phyloP scores from a whole-genome alignment of 345 rosid species.

The Boechera stricta region DNA sequence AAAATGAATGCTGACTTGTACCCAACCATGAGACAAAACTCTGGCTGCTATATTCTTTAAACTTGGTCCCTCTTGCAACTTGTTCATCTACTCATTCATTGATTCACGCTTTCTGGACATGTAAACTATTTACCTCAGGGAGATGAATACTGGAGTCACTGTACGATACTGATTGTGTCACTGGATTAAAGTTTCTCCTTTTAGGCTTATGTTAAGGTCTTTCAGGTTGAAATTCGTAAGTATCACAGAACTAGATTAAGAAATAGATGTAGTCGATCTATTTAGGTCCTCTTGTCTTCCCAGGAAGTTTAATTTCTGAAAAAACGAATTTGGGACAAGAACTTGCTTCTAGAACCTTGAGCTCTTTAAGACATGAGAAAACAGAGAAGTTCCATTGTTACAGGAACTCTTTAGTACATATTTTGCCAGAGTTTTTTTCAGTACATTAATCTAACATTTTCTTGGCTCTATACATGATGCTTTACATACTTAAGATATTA shows the following conservation, averaged over 20 bases:
- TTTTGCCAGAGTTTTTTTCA: slow-evolving; percentile 9
- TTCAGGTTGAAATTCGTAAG: not conserved
- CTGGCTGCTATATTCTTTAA: slow-evolving; percentile 31
- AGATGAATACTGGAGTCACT: slow-evolving; percentile 1
- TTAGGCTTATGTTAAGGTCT: slow-evolving; percentile 20
- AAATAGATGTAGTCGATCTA: not conserved
- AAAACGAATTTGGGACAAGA: not conserved
- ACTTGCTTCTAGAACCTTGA: slow-evolving; percentile 27
- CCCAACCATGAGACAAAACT: slow-evolving; percentile 45
- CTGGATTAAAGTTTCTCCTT: slow-evolving; percentile 7
- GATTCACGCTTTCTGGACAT: slow-evolving; percentile 30
- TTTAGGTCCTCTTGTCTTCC: not conserved
- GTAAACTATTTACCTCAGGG: slow-evolving; percentile 2
- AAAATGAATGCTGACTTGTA: slow-evolving; percentile 39
- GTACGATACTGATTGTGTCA: slow-evolving; percentile 1
- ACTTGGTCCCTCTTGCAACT: slow-evolving; percentile 45
- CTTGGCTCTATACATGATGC: slow-evolving; percentile 29
- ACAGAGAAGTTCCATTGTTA: slow-evolving; percentile 38
- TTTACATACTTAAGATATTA: slow-evolving; percentile 14
- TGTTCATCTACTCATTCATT: slow-evolving; percentile 32
- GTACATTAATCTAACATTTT: slow-evolving; percentile 37
- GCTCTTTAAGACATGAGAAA: slow-evolving; percentile 22
- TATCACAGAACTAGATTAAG: not conserved
- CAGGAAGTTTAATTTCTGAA: not conserved
- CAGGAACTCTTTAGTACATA: slow-evolving; percentile 33